phyloP scores from a whole-genome alignment of 768 basidiomycete species.

The Trametes cingulata region DNA sequence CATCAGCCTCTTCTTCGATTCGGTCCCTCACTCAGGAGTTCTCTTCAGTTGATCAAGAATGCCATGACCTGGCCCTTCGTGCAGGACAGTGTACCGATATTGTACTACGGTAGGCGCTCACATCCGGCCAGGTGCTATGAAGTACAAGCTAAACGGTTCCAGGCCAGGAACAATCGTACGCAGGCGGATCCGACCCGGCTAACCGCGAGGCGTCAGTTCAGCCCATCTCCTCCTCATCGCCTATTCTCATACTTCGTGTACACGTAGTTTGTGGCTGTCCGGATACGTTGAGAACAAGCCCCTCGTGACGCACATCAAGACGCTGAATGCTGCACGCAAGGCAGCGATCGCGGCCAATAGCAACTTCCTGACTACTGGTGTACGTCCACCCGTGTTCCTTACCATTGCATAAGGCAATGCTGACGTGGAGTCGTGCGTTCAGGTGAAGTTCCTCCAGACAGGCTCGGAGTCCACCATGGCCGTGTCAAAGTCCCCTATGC shows the following conservation, averaged over 20 bases:
- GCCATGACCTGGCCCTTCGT: conserved; percentile 53
- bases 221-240: background rate
- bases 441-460: conserved; percentile 50
- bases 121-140: background rate
- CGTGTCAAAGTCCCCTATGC: conserved; percentile 56
- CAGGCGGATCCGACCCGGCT: conserved; percentile 44
- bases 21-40: background rate
- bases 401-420: background rate
- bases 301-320: conserved; percentile 45
- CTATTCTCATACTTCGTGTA: background rate
- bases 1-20: background rate
- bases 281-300: conserved; percentile 53
- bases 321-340: conserved; percentile 56
- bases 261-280: conserved; percentile 57
- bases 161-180: conserved; percentile 54
- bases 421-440: background rate
- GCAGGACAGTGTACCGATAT: conserved; percentile 50
- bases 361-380: conserved; percentile 49
- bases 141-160: background rate
- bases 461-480: conserved; percentile 43
- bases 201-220: conserved; percentile 54
- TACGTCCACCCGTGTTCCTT: conserved; percentile 33
- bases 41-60: conserved; percentile 42
- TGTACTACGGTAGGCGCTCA: conserved; percentile 45
- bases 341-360: conserved; percentile 44